Percentiles rank a stretch among this genome's conserved stretches.
Conservation (phyloP, 257 asterid genomes). For the Parsonsia alboflavescens region DNA sequence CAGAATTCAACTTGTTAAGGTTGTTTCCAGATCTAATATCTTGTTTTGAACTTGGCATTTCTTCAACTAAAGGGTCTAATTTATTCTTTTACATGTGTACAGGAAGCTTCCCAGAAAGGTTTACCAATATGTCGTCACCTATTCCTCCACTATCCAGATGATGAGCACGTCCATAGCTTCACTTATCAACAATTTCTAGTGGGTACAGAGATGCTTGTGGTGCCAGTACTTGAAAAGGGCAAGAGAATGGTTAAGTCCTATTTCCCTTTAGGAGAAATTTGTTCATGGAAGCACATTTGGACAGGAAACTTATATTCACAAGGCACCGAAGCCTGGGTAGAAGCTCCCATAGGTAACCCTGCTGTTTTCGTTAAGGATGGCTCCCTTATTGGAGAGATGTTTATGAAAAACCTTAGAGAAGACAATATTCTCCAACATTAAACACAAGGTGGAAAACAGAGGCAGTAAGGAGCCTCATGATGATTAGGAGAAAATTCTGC, state of each 20-base stretch:
- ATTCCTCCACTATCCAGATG: slow-evolving; percentile 86
- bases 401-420: slow-evolving; percentile 50
- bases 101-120: slow-evolving; percentile 90
- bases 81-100: background rate
- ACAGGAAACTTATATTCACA: slow-evolving; percentile 54
- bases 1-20: slow-evolving; percentile 84
- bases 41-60: background rate
- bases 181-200: slow-evolving; percentile 79
- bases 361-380: slow-evolving; percentile 80
- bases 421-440: slow-evolving; percentile 36
- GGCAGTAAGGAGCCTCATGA: slow-evolving; percentile 11
- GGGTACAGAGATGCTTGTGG: slow-evolving; percentile 86
- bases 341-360: slow-evolving; percentile 77
- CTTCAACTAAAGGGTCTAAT: background rate
- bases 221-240: slow-evolving; percentile 85
- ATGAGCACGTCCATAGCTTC: slow-evolving; percentile 52
- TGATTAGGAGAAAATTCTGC: slow-evolving; percentile 2
- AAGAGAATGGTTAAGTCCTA: slow-evolving; percentile 56
- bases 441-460: background rate
- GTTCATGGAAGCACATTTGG: slow-evolving; percentile 84
- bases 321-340: slow-evolving; percentile 55
- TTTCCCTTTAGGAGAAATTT: slow-evolving; percentile 63
- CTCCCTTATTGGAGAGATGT: slow-evolving; percentile 63
- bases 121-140: slow-evolving; percentile 89
- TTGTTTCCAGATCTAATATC: slow-evolving; percentile 9